Base-by-base conservation (phyloP, 768 basidiomycete species). In the Gloeophyllum trabeum region DNA sequence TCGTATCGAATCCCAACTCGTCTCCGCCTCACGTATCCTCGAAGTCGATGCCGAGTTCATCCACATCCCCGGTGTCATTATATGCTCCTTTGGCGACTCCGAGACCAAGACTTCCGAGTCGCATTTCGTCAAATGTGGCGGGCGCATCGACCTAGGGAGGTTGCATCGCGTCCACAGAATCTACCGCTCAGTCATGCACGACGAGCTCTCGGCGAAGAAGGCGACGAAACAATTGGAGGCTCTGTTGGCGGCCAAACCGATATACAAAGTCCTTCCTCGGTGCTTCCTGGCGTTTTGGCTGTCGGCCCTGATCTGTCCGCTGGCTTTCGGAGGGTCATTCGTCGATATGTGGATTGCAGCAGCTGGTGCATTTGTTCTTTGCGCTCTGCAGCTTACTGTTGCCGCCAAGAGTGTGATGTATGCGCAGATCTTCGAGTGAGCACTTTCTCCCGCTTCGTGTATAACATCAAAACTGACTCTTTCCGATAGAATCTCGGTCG, bases 391-490 rank as follows among this genome's bases (percentile, higher is more conserved):
- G 50, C 73, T 88, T 23, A 69, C 66, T 40, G 76, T 87, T 13
- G 87, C 84, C 13, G 65, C 73, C 32, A 84, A 81, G 59, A 88
- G 80, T 53, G 67, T 79, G 0, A 67, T 91, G 55, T 91, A 90
- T 56, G 84, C 87, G 37, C 91, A 89, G 52, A 87, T 93, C 40
- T 93, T 91, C 49, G 91, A 94, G 91, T 91, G 54, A 58, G 82
- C 66, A 38, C 32, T 5, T 34, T 24, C 19, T 44, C 25, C 3
- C 41, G 22, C 21, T 24, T 36, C 26, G 6, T 42, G 4, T 14
- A 19, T 4, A 12, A 20, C 5, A 7, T 24, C 20, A 24, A 44
- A 35, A 21, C 40, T 58, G 22, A 54, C 48, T 14, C 19, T 26
- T 40, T n/a, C 23, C 41, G 28, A 5, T 49, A 91, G 88, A 53